phyloP scores from a whole-genome alignment of 2,329 filamentous ascomycete species.

The Neurospora crassa region DNA sequence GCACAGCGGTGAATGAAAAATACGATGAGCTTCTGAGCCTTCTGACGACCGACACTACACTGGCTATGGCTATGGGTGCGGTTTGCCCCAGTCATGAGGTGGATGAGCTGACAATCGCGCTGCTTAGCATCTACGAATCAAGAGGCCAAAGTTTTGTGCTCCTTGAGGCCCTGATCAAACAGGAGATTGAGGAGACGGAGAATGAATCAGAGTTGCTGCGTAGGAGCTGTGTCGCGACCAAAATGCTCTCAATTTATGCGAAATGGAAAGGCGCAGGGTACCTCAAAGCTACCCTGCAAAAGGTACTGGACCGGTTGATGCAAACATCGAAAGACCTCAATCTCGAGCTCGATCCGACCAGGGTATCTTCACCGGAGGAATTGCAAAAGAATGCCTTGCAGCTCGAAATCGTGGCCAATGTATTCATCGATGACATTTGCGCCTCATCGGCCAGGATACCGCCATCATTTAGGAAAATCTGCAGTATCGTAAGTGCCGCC shows the following conservation, averaged over 20 bases:
- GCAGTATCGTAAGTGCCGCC: conserved; percentile 45
- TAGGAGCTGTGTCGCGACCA: conserved; percentile 62
- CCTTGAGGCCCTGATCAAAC: conserved; percentile 56
- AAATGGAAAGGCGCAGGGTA: conserved; percentile 62
- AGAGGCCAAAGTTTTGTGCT: conserved; percentile 53
- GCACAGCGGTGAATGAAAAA: conserved; percentile 58
- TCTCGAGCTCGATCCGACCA: conserved; percentile 56
- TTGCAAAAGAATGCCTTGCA: conserved; percentile 57
- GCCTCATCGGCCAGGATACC: conserved; percentile 53
- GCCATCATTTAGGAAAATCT: conserved; percentile 55
- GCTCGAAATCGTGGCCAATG: conserved; percentile 56
- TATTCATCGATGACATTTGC: conserved; percentile 63
- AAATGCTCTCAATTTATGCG: conserved; percentile 61
- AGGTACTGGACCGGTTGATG: conserved; percentile 57
- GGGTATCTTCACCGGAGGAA: conserved; percentile 51
- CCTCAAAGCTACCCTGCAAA: conserved; percentile 54
- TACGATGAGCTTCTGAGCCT: conserved; percentile 57
- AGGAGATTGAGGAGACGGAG: conserved; percentile 62
- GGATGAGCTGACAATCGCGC: conserved; percentile 57
- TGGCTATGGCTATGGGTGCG: conserved; percentile 54
- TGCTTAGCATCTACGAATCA: conserved; percentile 62
- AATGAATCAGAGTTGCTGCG: conserved; percentile 59
- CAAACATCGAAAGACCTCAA: conserved; percentile 58
- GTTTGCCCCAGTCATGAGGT: conserved; percentile 59
- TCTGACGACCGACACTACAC: conserved; percentile 50